These are phyloP conservation scores for Globisporangium rhizosaccharum DNA, from an alignment of 352 stramenopile genomes.

Conservation along the genomic window DNA sequence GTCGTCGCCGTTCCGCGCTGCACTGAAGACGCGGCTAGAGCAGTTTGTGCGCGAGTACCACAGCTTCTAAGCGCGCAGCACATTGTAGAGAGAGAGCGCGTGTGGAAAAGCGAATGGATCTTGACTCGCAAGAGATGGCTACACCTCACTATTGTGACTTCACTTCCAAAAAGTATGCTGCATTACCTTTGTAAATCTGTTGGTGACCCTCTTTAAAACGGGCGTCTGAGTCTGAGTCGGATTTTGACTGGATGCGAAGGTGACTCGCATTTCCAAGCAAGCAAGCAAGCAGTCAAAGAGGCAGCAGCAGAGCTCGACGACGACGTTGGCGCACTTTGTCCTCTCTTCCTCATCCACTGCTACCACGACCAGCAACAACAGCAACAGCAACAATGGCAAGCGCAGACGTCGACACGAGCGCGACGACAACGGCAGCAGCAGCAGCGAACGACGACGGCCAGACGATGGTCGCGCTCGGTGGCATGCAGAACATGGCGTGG, in stretches of 20 bases:
- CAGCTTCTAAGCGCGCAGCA: conserved; percentile 34
- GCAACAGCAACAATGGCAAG: conserved; percentile 7
- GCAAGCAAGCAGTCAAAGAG: neutral
- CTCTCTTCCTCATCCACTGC: neutral
- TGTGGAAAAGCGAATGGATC: neutral
- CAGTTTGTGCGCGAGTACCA: conserved; percentile 75
- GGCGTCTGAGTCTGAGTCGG: neutral
- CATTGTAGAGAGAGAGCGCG: too few species aligned
- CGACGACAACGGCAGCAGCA: neutral
- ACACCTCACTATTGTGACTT: neutral
- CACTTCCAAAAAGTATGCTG: too few species aligned
- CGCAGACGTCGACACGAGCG: conserved; percentile 3
- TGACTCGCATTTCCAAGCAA: neutral
- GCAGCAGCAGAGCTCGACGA: neutral
- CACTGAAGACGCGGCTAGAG: conserved; percentile 42
- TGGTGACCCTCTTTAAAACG: neutral
- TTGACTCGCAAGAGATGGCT: neutral
- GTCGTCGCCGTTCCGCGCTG: conserved; percentile 52
- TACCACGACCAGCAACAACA: neutral
- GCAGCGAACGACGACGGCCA: conserved; percentile 4
- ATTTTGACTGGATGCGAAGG: neutral
- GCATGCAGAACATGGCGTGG: conserved; percentile 88
- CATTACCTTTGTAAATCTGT: neutral
- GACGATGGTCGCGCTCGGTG: conserved; percentile 73
- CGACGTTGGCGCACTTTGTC: neutral